Conservation (phyloP, 2,329 filamentous ascomycete species). For the Laburnicola sp. region DNA sequence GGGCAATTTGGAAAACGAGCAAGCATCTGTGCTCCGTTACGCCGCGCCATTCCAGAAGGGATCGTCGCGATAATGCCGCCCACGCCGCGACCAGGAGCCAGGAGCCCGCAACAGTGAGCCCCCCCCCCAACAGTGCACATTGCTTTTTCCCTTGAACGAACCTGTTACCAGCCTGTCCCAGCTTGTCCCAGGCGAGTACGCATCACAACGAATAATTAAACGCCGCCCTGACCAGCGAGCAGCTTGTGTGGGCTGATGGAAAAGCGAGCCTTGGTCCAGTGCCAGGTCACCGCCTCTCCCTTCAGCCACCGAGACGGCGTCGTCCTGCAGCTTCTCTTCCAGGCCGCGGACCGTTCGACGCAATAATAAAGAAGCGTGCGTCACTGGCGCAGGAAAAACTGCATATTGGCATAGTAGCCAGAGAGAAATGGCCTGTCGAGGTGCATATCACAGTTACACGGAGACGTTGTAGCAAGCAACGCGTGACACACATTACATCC, state of each 20-base stretch:
- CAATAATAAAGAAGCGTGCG: conserved; percentile 18
- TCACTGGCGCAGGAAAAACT: conserved; percentile 16
- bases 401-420: conserved; percentile 25
- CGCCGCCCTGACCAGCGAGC: conserved; percentile 7
- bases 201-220: conserved; percentile 22
- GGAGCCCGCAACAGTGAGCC: conserved; percentile 4
- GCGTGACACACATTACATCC: conserved; percentile 17
- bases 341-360: conserved; percentile 18
- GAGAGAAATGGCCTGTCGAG: conserved; percentile 12
- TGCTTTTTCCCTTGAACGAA: conserved; percentile 22
- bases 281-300: conserved; percentile 24
- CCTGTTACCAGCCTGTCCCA: conserved; percentile 21
- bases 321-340: conserved; percentile 16
- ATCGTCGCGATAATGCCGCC: conserved; percentile 33
- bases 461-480: conserved; percentile 17
- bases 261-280: conserved; percentile 16
- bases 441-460: conserved; percentile 31
- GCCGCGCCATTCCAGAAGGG: conserved; percentile 32
- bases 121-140: too few species aligned
- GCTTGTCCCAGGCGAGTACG: conserved; percentile 17
- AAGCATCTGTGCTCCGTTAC: conserved; percentile 24
- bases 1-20: conserved; percentile 27
- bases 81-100: conserved; percentile 9
- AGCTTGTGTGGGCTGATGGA: conserved; percentile 34
- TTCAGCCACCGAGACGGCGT: conserved; percentile 24